A percentile compares a stretch with the other conserved stretches of the same genome.
Evolutionary conservation across 139 green algal genomes (phyloP).

Genomic region (Tetraselmis striata): DNA sequence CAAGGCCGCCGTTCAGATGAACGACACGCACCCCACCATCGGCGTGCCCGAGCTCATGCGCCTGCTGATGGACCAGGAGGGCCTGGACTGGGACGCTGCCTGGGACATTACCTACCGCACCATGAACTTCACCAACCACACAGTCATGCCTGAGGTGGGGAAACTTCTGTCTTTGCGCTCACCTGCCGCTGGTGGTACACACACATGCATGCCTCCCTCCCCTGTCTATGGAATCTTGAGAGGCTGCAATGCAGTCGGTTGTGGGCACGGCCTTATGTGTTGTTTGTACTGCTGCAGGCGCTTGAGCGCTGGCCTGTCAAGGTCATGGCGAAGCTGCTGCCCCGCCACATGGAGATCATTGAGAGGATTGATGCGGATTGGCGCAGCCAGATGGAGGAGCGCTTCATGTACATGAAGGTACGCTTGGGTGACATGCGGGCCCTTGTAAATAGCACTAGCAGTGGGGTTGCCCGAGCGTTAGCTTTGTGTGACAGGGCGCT

Average conservation of each 20-base stretch:
- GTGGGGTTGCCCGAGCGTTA: too few species aligned
- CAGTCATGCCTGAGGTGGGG: conserved; percentile 33
- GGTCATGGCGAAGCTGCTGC: conserved; percentile 89
- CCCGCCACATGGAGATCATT: conserved; percentile 96
- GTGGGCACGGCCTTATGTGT: too few species aligned
- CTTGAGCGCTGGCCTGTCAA: conserved; percentile 96
- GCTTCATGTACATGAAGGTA: not conserved
- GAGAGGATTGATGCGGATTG: conserved; percentile 59
- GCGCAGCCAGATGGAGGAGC: conserved; percentile 13
- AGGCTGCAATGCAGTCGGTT: too few species aligned
- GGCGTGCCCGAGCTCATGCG: conserved; percentile 94
- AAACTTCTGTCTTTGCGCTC: not conserved
- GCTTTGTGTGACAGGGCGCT: too few species aligned
- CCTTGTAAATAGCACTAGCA: too few species aligned
- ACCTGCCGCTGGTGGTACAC: not conserved
- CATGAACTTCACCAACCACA: conserved; percentile 98
- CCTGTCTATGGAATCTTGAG: too few species aligned
- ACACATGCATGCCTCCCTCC: not conserved
- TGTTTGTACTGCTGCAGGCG: conserved; percentile 94
- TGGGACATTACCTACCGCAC: conserved; percentile 74
- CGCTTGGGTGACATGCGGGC: too few species aligned
- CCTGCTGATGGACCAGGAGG: conserved; percentile 90
- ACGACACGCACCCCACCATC: conserved; percentile 98
- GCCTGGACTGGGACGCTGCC: conserved; percentile 76
- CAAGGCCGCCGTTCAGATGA: conserved; percentile 92